These are phyloP conservation scores for Apiospora rasikravindrae DNA, from an alignment of 2,329 filamentous ascomycete species.

Conservation along the genomic window DNA sequence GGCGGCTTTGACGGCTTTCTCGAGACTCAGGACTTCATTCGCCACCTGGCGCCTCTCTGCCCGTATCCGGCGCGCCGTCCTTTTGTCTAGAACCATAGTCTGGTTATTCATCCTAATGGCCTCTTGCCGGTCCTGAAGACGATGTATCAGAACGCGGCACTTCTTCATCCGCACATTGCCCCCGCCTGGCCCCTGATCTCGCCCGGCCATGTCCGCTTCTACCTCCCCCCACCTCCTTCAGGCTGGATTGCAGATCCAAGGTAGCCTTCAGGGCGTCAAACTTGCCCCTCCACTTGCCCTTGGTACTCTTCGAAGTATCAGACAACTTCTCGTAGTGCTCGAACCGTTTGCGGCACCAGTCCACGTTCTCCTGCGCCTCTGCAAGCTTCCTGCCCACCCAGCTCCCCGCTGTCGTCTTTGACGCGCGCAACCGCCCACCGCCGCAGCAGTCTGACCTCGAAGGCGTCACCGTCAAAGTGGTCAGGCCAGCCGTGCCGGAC, in stretches of 20 bases:
- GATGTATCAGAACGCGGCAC: neutral
- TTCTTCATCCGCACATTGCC: neutral
- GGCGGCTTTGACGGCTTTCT: neutral
- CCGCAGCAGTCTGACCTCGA: neutral
- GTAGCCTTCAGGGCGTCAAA: neutral
- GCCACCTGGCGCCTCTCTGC: neutral
- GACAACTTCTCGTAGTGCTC: neutral
- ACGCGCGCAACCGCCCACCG: neutral
- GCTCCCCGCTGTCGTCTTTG: neutral
- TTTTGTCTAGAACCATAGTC: neutral
- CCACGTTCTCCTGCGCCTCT: neutral
- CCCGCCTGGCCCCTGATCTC: neutral
- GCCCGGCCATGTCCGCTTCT: too few relatives aligned
- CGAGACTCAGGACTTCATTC: neutral
- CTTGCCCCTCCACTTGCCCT: neutral
- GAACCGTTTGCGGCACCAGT: neutral
- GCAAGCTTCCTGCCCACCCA: neutral
- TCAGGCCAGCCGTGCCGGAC: neutral
- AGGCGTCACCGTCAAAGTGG: neutral
- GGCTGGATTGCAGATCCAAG: too few relatives aligned
- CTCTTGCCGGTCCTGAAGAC: neutral
- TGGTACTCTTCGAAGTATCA: neutral
- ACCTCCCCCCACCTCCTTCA: too few relatives aligned
- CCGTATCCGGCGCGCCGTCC: neutral
- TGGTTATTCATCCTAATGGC: neutral